Evolutionary conservation across 805 yeast genomes (phyloP), one percentile per base, ranked within the genome.

Genomic region (Teunomyces funiuensis): DNA sequence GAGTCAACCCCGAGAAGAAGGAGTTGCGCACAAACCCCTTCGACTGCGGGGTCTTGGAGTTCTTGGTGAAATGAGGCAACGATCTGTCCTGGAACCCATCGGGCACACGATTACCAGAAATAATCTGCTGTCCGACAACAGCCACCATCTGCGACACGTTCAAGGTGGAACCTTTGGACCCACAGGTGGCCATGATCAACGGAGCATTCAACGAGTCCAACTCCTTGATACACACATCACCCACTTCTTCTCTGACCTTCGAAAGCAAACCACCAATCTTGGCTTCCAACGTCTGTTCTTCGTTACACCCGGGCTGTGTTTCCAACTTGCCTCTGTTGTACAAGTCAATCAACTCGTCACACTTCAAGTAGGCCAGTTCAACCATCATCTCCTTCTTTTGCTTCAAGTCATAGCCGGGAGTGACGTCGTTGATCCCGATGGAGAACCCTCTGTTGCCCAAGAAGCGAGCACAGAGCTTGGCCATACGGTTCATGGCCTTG

Each of bases 111-210:
- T 88, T 87, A 66, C 99, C 99, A 3, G 96, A 83, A 53, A 93
- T 93, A 72, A 93, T 93, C 68, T 93, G 99, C 71, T 93, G 99
- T 41, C 99, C 99, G 20, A 93, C 99, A 61, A 91, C 97, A 0
- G 99, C 99, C 76, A 93, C 98, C 99, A 93, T 93, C 73, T 93
- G 99, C 10, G 99, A 93, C 22, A 93, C 99, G 65, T 93, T 93
- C 48, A 95, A 77, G 0, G 97, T 89, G 28, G 98, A 93, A 66
- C 99, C 99, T 65, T 93, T 93, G 30, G 98, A 91, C 54, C 99
- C 99, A 77, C 98, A 93, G 1, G 96, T 88, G 9, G 99, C 97
- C 99, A 93, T 93, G 60, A 93, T 91, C 57, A 93, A 77, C 29
- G 99, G 99, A 17, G 99, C 96, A 61, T 93, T 93, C 38, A 88